Evolutionary conservation across 2,329 filamentous ascomycete species (phyloP).

Genomic region (Seiridium unicorne): DNA sequence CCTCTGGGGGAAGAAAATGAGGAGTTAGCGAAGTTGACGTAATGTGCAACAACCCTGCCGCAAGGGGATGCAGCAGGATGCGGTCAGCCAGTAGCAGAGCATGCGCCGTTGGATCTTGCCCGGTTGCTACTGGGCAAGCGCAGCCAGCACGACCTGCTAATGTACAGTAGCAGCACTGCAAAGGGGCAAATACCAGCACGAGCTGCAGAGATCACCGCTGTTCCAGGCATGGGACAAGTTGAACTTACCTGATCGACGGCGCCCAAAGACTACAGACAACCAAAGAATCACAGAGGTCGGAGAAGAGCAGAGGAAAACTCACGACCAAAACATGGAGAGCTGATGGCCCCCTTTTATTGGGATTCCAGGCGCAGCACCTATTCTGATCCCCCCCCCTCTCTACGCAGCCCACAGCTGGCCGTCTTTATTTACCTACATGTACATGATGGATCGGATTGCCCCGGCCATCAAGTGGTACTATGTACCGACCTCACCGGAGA

Average conservation of each 20-base stretch:
- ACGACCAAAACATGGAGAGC: neutral
- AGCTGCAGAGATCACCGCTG: neutral
- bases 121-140: neutral
- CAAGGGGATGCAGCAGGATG: neutral
- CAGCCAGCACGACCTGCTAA: neutral
- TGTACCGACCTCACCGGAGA: neutral
- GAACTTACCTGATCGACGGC: neutral
- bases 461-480: neutral
- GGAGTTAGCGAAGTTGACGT: constrained; percentile 7
- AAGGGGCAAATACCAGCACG: neutral
- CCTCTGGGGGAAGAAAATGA: neutral
- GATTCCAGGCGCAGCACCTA: neutral
- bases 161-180: neutral
- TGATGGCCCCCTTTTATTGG: neutral
- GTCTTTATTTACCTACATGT: neutral
- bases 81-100: neutral
- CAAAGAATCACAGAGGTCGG: neutral
- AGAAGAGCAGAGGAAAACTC: constrained; percentile 1
- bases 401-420: neutral
- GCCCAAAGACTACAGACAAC: neutral
- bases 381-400: neutral
- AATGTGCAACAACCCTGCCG: constrained; percentile 6
- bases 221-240: neutral
- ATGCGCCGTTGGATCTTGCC: neutral
- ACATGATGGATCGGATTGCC: neutral